Base-by-base conservation (phyloP, 805 yeast species). In the Candida maltosa region DNA sequence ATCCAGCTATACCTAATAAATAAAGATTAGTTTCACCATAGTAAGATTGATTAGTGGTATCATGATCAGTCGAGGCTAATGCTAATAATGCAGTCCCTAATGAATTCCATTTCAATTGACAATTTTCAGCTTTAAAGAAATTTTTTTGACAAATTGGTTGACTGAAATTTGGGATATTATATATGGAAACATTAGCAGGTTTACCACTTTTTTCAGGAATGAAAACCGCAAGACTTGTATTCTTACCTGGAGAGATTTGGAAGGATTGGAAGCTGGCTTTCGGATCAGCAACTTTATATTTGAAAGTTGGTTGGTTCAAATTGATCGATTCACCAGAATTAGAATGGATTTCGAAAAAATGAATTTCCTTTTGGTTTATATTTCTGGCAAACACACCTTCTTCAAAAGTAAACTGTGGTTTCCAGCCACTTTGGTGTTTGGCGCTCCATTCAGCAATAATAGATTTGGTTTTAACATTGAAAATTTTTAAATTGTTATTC, bases 21-120 rank as follows among this genome's bases (percentile, higher is more conserved):
- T 91, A 93, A 48, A 93, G 70, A 41, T 91, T 87, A 35, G 95
- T 87, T 67, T 93, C 97, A 48, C 99, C 99, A 56, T 93, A 93
- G 66, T 93, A 93, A 2, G 94, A 83, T 69, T 91, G 82, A 59
- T 94, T 94, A 22, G 94, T 77, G 21, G 93, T 73, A 63, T 93
- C 98, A 48, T 91, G 95, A 62, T 93, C 98, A 18, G 97, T 93
- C 30, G 93, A 84, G 4, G 97, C 95, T 49, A 89, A 74, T 31
- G 96, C 96, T 54, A 94, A 69, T 42, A 91, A 70, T 5, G 97
- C 95, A 41, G 97, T 93, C 41, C 99, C 99, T 44, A 88, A 73
- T 23, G 79, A 75, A 61, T 94, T 93, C 99, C 99, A 93, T 57
- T 78, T 83, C 66, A 93, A 76, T 49, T 77, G 82, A 61, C 96